Conservation (phyloP, 176 grass and related monocot species). For the Hyparrhenia diplandra region DNA sequence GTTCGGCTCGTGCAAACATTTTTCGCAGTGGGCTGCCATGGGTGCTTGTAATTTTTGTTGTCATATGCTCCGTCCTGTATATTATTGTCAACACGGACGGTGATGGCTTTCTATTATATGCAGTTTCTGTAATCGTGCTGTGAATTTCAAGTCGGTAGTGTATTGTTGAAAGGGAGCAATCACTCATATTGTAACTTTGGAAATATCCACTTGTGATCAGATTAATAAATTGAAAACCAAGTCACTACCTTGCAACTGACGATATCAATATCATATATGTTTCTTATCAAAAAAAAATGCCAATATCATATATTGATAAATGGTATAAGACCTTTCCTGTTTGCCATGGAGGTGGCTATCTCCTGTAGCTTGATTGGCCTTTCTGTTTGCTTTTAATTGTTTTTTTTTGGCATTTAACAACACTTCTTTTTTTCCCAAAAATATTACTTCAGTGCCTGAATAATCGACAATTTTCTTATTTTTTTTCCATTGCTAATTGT, state of each 20-base stretch:
- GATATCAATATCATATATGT: neutral
- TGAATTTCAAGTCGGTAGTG: neutral
- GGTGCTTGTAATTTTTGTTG: neutral
- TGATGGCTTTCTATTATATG: neutral
- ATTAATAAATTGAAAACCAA: neutral
- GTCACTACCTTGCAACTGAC: neutral
- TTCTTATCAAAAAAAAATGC: no score
- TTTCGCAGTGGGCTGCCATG: neutral
- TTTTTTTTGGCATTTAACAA: neutral
- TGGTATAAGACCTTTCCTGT: neutral
- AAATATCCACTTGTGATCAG: neutral
- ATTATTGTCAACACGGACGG: neutral
- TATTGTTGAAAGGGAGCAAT: neutral
- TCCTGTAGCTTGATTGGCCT: neutral
- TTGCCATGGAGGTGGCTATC: neutral
- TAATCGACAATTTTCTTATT: neutral
- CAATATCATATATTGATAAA: neutral
- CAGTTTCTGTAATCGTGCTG: neutral
- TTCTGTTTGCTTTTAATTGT: neutral
- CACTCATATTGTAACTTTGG: neutral
- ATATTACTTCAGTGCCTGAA: neutral
- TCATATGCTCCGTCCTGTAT: neutral
- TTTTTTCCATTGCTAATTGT: neutral
- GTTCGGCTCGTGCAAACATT: neutral
- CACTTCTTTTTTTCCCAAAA: neutral